phyloP scores from a whole-genome alignment of 1,284 basidiomycete genomes.

The Boletus smithii region DNA sequence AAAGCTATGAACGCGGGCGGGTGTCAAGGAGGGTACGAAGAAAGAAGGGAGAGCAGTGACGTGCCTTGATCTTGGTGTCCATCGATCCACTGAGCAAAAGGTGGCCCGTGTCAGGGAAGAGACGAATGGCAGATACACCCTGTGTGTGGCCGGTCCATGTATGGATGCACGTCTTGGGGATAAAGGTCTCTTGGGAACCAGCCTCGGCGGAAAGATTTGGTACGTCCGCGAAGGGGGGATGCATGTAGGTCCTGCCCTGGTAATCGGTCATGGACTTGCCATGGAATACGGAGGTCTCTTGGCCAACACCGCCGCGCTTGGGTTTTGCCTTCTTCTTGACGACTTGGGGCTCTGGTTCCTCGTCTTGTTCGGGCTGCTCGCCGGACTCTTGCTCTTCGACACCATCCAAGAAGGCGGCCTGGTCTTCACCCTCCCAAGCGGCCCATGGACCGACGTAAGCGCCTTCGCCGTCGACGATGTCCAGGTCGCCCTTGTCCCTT shows the following conservation, averaged over 20 bases:
- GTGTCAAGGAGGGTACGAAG: not conserved
- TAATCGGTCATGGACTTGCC: conserved; percentile 97
- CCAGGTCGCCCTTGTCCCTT: conserved; percentile 74
- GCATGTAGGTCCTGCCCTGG: conserved; percentile 98
- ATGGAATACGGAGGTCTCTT: conserved; percentile 95
- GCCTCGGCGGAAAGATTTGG: conserved; percentile 77
- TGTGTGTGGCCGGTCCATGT: conserved; percentile 99
- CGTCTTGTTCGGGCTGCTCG: conserved; percentile 63
- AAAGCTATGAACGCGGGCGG: conserved; percentile 72
- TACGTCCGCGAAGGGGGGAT: conserved; percentile 80
- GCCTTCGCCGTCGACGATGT: conserved; percentile 83
- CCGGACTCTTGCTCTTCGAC: conserved; percentile 49
- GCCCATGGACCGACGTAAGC: conserved; percentile 97
- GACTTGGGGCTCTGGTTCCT: conserved; percentile 55
- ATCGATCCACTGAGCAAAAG: conserved; percentile 91
- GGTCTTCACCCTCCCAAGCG: conserved; percentile 83
- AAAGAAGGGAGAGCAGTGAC: conserved; percentile 17
- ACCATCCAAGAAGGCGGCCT: conserved; percentile 56
- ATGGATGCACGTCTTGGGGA: conserved; percentile 94
- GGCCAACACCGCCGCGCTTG: conserved; percentile 75
- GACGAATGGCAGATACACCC: conserved; percentile 89
- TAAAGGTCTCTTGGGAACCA: conserved; percentile 86
- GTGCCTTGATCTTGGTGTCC: conserved; percentile 98
- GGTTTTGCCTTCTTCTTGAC: conserved; percentile 71
- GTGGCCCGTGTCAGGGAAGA: conserved; percentile 93